Base-by-base conservation (phyloP, 2,329 filamentous ascomycete species). In the Sporothrix pallida region DNA sequence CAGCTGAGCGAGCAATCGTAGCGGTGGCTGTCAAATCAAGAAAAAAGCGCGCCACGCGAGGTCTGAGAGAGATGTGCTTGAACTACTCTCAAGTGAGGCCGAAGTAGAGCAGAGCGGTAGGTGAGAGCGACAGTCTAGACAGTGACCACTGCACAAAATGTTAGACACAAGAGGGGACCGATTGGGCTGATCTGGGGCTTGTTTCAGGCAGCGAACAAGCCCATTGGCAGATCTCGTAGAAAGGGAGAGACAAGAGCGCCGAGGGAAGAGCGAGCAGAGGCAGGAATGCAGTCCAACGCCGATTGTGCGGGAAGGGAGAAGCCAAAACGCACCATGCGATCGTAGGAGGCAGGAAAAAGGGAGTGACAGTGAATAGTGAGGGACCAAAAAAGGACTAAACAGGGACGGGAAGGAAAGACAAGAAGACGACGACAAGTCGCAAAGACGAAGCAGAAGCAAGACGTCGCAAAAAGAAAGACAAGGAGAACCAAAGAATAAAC, bases 121-220 rank as follows among this genome's bases (percentile, higher is more conserved):
- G 37, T 44, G 26, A 44, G 72, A 70, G 60, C 65, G 68, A 50
- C 72, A 42, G 65, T 68, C 50, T 58, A 31, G 50, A 58, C 50
- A 37, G 10, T 23, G 58, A 48, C 60, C 54, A 72, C 70, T 72
- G 62, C 71, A 65, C 62, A 54, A 44, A 70, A 63, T 60, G 72
- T 73, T 73, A 73, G 72, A 74, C 48, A 73, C 26, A 54, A 52
- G 69, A 63, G 68, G 70, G 68, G 50, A 46, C 48, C 60, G 50
- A 26, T 26, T 50, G 20, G 44, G 71, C 71, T 37, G 67, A 68
- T 62, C 58, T 62, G 60, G 62, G 26, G 71, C 52, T 37, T 75
- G 73, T 74, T 65, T 74, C 73, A 73, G 68, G 23, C 46, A 72
- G 31, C 42, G 48, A 50, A 17, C 12, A 23, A 72, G n/a, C 15